These are phyloP conservation scores for Aphanomyces astaci DNA, from an alignment of 352 stramenopile genomes.

Conservation along the genomic window DNA sequence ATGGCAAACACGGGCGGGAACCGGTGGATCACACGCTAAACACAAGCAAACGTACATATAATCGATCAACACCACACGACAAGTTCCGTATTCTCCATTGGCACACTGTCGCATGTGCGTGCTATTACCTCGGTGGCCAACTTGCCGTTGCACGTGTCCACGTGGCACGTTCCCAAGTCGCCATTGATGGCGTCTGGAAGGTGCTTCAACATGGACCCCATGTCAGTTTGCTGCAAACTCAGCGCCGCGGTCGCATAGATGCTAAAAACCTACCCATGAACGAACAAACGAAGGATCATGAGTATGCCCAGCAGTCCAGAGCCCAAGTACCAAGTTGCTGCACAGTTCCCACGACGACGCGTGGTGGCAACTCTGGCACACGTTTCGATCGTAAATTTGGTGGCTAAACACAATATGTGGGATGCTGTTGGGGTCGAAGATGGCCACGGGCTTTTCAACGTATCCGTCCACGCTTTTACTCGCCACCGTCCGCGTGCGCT, in stretches of 20 bases:
- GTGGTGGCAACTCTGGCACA: conserved; percentile 55
- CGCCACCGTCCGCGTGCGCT: conserved; percentile 62
- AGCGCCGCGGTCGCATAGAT: conserved; percentile 72
- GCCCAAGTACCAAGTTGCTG: conserved; percentile 70
- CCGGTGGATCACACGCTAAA: conserved; percentile 57
- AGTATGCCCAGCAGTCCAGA: no score
- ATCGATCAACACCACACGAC: no score
- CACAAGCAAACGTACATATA: no score
- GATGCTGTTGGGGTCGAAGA: conserved; percentile 82
- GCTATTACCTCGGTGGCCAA: conserved; percentile 47
- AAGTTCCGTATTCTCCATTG: no score
- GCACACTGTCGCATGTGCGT: no score
- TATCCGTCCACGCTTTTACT: conserved; percentile 58
- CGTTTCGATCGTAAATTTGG: conserved; percentile 80
- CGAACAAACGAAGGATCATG: no score
- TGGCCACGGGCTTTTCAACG: conserved; percentile 50
- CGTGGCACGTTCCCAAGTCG: conserved; percentile 51
- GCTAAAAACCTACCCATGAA: conserved; percentile 40
- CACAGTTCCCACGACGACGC: conserved; percentile 66
- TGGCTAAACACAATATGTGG: conserved; percentile 80
- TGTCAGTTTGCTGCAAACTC: conserved; percentile 48
- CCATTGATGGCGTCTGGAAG: conserved; percentile 42
- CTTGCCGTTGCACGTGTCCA: conserved; percentile 48
- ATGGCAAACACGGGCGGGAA: conserved; percentile 84
- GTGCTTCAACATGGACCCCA: conserved; percentile 61